Base-by-base conservation (phyloP, 169 alveolate species). In the Eimeria maxima region DNA sequence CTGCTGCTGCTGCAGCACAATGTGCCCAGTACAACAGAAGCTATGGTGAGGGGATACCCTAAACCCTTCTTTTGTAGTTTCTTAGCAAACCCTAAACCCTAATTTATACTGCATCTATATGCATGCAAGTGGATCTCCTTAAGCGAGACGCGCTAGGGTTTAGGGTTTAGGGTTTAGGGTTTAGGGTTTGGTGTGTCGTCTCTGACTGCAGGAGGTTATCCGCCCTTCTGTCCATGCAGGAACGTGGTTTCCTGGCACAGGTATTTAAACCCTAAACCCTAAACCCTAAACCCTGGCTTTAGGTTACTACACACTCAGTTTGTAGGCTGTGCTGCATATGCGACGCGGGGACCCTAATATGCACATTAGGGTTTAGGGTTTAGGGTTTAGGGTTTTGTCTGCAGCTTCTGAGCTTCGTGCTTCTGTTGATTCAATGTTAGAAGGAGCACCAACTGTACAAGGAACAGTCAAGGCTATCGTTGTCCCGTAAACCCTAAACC, bases 141-240 rank as follows among this genome's bases (percentile, higher is more conserved):
- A 18, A 16, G 38, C 16, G 38, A 10, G 20, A 18, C 20, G 44
- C 8, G 33, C 22, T 14, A 57, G 67, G 67, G 67, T 57, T 44
- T 76, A 76, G 87, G 33, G 57, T 42, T 76, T 76, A 44, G 87
- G 87, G 53, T 76, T 44, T 76, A 24, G 87, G 87, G 87, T 38
- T 33, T 38, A 42, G 87, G 13, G 53, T 33, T 76, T 24, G 33
- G 87, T 7, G 7, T 44, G 87, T 29, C 11, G 87, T 76, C 87
- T 76, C 38, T 57, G 67, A 8, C 16, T 3, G 33, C 60, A 38
- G 57, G 87, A 7, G 4, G 87, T 33, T 22, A 20, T 76, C 20
- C 53, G 87, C 24, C 53, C 87, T 38, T 76, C 87, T 13, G 11
- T 33, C 57, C 87, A 76, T 20, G 87, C 87, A 38, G 87, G 87